Evolutionary conservation across 2,329 filamentous ascomycete species (phyloP).

Genomic region (Teratosphaeria gauchensis): DNA sequence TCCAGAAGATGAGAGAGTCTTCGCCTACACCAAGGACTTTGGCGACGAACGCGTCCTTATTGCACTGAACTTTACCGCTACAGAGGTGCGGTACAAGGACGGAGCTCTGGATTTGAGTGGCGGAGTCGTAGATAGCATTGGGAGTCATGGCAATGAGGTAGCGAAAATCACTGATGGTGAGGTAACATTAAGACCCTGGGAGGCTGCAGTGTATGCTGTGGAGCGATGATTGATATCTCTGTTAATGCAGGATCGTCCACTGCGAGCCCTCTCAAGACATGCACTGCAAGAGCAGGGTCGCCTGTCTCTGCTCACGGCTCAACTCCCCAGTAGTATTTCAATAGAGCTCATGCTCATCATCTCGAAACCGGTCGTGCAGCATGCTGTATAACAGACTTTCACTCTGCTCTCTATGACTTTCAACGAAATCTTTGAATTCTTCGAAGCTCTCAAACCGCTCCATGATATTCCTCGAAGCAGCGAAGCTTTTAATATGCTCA

Average conservation of each 20-base stretch:
- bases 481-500: background rate
- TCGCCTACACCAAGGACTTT: background rate
- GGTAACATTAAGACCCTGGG: slow-evolving; percentile 24
- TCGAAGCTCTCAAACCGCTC: background rate
- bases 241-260: too few relatives aligned
- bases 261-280: too few relatives aligned
- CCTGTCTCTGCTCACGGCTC: too few relatives aligned
- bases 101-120: slow-evolving; percentile 16
- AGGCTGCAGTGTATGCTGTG: slow-evolving; percentile 8
- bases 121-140: slow-evolving; percentile 19
- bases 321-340: background rate
- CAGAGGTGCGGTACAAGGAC: slow-evolving; percentile 24
- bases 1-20: background rate
- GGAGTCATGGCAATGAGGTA: slow-evolving; percentile 21
- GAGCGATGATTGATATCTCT: too few relatives aligned
- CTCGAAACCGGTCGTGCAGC: background rate
- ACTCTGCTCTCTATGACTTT: background rate
- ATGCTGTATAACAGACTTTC: background rate
- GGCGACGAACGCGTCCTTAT: background rate
- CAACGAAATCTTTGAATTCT: background rate
- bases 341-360: background rate
- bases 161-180: slow-evolving; percentile 18
- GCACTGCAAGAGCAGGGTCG: too few relatives aligned
- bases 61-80: slow-evolving; percentile 27
- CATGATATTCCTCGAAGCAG: background rate